Percentiles rank a stretch among this genome's conserved stretches.
Conservation (phyloP, 1,284 basidiomycete genomes). For the Leccinum solheimii region DNA sequence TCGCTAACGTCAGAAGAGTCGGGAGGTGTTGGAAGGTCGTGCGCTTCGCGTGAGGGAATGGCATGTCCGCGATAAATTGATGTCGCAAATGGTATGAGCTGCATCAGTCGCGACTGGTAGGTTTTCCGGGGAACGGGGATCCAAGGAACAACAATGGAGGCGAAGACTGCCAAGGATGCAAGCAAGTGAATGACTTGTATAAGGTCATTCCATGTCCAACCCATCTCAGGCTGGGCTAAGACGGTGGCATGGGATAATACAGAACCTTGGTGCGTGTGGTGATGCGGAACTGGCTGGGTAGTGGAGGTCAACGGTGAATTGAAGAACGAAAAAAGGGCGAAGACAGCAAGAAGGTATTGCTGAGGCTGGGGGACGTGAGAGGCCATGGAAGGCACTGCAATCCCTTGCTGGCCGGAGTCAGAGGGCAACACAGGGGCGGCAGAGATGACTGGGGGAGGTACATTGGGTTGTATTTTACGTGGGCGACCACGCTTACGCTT, state of each 20-base stretch:
- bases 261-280: conserved; percentile 40
- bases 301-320: conserved; percentile 63
- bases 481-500: conserved; percentile 82
- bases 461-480: conserved; percentile 46
- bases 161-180: conserved; percentile 60
- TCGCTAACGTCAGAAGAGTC: conserved; percentile 27
- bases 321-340: conserved; percentile 75
- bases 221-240: conserved; percentile 10
- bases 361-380: conserved; percentile 38
- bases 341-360: conserved; percentile 73
- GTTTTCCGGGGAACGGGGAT: conserved; percentile 35
- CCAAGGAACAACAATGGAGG: conserved; percentile 56
- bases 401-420: conserved; percentile 17
- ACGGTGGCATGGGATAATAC: conserved; percentile 37
- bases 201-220: conserved; percentile 50
- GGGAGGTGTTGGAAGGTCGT: conserved; percentile 27
- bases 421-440: conserved; percentile 14
- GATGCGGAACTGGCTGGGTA: conserved; percentile 31
- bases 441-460: conserved; percentile 28
- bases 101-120: conserved; percentile 21
- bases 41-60: conserved; percentile 4
- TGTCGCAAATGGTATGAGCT: conserved; percentile 28
- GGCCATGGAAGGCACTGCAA: conserved; percentile 8
- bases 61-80: conserved; percentile 8
- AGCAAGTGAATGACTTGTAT: conserved; percentile 61